These are phyloP conservation scores for Lachnellula occidentalis DNA, from an alignment of 2,329 filamentous ascomycete species.

Conservation along the genomic window DNA sequence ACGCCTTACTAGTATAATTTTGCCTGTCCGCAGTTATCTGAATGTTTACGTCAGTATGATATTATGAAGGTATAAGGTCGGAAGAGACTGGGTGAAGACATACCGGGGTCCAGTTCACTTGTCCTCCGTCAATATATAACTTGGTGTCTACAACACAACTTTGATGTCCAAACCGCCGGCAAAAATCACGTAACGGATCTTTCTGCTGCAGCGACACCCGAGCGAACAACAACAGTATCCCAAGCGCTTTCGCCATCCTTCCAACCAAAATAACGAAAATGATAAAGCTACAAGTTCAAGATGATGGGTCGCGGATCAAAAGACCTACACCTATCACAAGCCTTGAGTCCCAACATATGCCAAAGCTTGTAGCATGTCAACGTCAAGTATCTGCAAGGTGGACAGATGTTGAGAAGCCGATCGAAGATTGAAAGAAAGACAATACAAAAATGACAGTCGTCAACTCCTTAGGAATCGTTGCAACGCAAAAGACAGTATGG, in stretches of 20 bases:
- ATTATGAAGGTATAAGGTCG: no score
- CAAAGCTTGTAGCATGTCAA: not conserved
- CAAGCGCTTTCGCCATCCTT: not conserved
- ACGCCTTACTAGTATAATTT: constrained; percentile 51
- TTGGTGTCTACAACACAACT: constrained; percentile 52
- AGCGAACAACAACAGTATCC: constrained; percentile 9
- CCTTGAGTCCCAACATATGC: not conserved
- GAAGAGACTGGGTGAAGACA: no score
- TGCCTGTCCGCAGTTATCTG: constrained; percentile 38
- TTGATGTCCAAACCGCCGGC: constrained; percentile 52
- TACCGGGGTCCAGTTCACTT: constrained; percentile 47
- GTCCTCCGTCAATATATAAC: constrained; percentile 58
- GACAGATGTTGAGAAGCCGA: not conserved
- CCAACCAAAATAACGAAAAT: not conserved
- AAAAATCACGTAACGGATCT: constrained; percentile 50
- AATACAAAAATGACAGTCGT: not conserved
- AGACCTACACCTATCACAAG: not conserved
- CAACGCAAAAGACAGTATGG: not conserved
- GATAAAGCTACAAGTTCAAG: not conserved
- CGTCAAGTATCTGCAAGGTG: no score
- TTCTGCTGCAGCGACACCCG: constrained; percentile 33
- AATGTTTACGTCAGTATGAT: no score
- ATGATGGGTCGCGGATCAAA: not conserved
- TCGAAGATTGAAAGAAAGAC: not conserved
- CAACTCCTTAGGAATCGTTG: not conserved